Conservation (phyloP, 1,284 basidiomycete species). For the Mycena citricolor region DNA sequence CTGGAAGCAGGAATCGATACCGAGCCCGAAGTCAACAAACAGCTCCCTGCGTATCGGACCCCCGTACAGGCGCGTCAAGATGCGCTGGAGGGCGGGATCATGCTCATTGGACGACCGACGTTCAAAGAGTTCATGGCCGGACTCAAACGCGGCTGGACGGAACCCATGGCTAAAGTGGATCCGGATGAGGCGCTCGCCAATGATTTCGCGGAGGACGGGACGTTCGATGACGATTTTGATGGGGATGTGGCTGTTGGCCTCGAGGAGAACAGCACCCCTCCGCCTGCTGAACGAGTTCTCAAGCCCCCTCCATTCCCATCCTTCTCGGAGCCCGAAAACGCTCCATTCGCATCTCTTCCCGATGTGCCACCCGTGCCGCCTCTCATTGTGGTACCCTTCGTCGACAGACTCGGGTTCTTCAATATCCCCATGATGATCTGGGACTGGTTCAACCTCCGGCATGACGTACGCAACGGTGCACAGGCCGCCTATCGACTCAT, state of each 20-base stretch:
- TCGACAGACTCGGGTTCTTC: conserved; percentile 81
- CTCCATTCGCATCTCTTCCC: conserved; percentile 58
- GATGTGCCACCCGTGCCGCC: conserved; percentile 79
- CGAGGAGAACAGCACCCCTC: too few relatives aligned
- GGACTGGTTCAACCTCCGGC: conserved; percentile 91
- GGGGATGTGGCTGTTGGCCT: conserved; percentile 32
- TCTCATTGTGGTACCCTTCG: conserved; percentile 85
- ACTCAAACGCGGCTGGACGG: conserved; percentile 83
- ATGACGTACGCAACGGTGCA: conserved; percentile 75
- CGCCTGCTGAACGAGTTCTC: conserved; percentile 21
- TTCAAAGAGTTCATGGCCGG: conserved; percentile 96
- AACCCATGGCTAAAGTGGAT: conserved; percentile 68
- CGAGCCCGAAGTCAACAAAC: conserved; percentile 41
- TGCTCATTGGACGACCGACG: conserved; percentile 89
- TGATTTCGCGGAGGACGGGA: conserved; percentile 69
- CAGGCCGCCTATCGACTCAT: conserved; percentile 82
- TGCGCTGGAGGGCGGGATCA: conserved; percentile 78
- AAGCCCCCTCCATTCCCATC: conserved; percentile 33
- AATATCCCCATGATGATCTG: conserved; percentile 90
- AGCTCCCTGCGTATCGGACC: conserved; percentile 58
- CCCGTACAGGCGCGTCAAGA: conserved; percentile 57
- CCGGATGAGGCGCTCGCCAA: conserved; percentile 75
- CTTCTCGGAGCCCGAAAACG: conserved; percentile 34
- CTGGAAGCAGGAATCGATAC: conserved; percentile 62
- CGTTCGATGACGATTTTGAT: conserved; percentile 74